phyloP scores from a whole-genome alignment of 441 rosid species.

The Populus hybrid region DNA sequence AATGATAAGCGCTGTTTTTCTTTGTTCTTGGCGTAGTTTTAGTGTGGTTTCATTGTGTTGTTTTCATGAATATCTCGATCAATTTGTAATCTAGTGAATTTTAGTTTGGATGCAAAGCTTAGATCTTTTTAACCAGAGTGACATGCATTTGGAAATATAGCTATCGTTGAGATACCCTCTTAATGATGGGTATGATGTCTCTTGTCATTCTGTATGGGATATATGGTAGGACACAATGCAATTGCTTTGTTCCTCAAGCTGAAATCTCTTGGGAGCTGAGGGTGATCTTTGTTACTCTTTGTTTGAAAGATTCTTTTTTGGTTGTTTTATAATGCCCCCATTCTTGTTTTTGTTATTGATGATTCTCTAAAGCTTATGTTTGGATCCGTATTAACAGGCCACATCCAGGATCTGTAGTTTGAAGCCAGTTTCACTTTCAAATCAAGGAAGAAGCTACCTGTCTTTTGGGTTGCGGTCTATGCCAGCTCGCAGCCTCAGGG shows the following conservation, averaged over 20 bases:
- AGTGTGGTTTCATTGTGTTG: not conserved
- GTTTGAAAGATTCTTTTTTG: not conserved
- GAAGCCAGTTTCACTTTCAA: too few species aligned
- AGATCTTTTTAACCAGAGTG: not conserved
- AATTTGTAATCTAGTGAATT: not conserved
- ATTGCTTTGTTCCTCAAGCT: not conserved
- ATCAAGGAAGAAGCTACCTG: constrained; percentile 44
- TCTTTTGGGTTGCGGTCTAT: constrained; percentile 41
- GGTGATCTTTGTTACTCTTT: not conserved
- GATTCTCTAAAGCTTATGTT: constrained; percentile 9
- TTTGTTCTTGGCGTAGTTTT: not conserved
- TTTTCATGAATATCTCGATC: not conserved
- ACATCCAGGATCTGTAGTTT: constrained; percentile 34
- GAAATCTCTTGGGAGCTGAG: not conserved
- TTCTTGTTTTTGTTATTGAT: not conserved
- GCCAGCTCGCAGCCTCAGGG: constrained; percentile 42
- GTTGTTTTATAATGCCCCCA: not conserved
- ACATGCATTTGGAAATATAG: not conserved
- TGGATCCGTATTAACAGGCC: constrained; percentile 37
- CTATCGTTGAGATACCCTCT: not conserved
- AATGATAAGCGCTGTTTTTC: not conserved
- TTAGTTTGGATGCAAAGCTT: not conserved
- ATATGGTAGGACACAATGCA: not conserved
- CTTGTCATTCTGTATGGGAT: not conserved
- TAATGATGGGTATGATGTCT: not conserved